Conservation (phyloP, 805 yeast genomes). For the Saccharomycopsis olivae region DNA sequence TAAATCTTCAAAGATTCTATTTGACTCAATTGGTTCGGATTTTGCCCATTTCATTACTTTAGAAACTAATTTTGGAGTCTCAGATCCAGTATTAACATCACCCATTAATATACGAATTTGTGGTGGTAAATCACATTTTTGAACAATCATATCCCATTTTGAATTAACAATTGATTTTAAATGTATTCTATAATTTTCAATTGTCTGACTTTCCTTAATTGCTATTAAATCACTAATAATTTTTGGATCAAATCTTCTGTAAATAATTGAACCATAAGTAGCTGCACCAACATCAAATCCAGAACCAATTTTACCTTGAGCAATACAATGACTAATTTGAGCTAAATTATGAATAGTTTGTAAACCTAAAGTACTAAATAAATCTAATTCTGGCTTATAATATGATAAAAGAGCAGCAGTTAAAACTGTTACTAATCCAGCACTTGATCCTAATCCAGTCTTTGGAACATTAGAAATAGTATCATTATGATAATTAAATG, state of each 20-base stretch:
- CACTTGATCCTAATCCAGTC: slow-evolving; percentile 94
- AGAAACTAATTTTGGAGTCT: slow-evolving; percentile 83
- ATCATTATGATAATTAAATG: slow-evolving; percentile 48
- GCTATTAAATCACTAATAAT: slow-evolving; percentile 30
- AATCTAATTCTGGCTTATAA: slow-evolving; percentile 29
- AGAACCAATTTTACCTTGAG: slow-evolving; percentile 92
- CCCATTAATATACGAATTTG: slow-evolving; percentile 77
- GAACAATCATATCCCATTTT: slow-evolving; percentile 33
- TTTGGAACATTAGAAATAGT: slow-evolving; percentile 70
- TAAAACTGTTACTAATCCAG: slow-evolving; percentile 78
- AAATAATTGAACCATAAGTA: slow-evolving; percentile 77
- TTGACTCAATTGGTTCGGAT: slow-evolving; percentile 38
- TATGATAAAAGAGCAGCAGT: slow-evolving; percentile 55
- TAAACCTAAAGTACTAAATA: slow-evolving; percentile 21
- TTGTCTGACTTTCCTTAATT: slow-evolving; percentile 21
- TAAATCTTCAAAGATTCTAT: slow-evolving; percentile 41
- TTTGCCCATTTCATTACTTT: slow-evolving; percentile 64
- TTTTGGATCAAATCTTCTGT: slow-evolving; percentile 61
- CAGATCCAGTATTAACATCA: slow-evolving; percentile 86
- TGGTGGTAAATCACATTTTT: slow-evolving; percentile 53
- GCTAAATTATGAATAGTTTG: slow-evolving; percentile 66
- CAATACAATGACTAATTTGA: slow-evolving; percentile 84
- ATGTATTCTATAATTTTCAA: slow-evolving; percentile 21
- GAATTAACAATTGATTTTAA: slow-evolving; percentile 31
- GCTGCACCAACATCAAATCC: slow-evolving; percentile 98